Evolutionary conservation across 768 basidiomycete genomes (phyloP), one percentile per base, ranked within the genome.

Genomic region (Galerina sulciceps): DNA sequence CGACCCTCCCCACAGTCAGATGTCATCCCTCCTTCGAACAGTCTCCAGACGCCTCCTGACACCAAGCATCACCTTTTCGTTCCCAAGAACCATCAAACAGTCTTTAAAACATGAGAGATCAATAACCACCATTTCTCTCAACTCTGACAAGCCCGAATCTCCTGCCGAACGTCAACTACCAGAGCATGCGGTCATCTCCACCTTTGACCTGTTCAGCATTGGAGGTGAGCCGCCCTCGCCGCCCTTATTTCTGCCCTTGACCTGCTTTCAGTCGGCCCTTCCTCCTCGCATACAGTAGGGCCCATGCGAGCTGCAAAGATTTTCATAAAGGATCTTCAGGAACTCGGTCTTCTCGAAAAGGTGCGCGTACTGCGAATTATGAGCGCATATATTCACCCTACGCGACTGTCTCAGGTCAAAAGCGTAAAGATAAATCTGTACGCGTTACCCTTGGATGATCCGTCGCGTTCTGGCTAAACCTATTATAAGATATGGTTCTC

Each of bases 151-250:
- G n/a, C 49, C 36, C 18, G 10, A 37, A 13, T 37, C 35, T n/a
- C 36, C 18, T 36, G 49, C 11, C 20, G 62, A 63, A 43, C 70
- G 66, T 22, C 73, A 73, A 40, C 73, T 77, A 23, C 80, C 85
- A 13, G 88, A 93, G 52, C 93, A 95, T 78, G 94, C 94, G 5
- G 94, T 96, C 62, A 95, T 96, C 53, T 94, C 92, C 1, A 87
- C 94, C 0, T 96, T 96, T 69, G 95, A 97, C 72, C 78, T 96
- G 52, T 96, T 96, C 78, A 91, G 89, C 66, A 90, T 96, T 61
- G 94, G 94, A 58, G 91, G 91, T 89, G 64, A 62, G 85, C 71
- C 14, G 36, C 47, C 10, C 17, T 41, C 22, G 17, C 54, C 41
- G 17, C 38, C 14, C 37, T 36, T 10, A 3, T 43, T 41, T 23